Percentiles rank a stretch among this genome's conserved stretches.
These are phyloP conservation scores for Asparagopsis taxiformis DNA, from an alignment of 31 red algal genomes.

Conservation along the genomic window DNA sequence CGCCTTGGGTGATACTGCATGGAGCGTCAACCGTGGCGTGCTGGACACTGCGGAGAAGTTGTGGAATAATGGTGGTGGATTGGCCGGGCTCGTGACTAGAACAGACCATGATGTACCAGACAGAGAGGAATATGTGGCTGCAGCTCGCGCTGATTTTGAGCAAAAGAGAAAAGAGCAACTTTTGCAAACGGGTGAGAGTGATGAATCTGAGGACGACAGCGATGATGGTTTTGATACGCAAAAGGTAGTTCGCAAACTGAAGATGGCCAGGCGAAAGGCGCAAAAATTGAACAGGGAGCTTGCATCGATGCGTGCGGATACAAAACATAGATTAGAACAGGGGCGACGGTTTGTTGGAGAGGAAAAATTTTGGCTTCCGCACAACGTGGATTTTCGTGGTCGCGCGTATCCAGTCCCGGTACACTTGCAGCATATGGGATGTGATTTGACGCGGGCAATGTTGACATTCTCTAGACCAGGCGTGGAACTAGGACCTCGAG, in stretches of 20 bases:
- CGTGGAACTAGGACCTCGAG: constrained; percentile 58
- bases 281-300: constrained; percentile 71
- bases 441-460: constrained; percentile 76
- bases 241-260: constrained; percentile 15
- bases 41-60: constrained; percentile 65
- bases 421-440: constrained; percentile 80
- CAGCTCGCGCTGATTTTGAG: constrained; percentile 20
- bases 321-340: constrained; percentile 55
- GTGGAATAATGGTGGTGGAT: constrained; percentile 74
- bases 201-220: constrained; percentile 18
- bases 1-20: constrained; percentile 67
- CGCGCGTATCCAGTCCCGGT: constrained; percentile 91
- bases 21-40: constrained; percentile 77
- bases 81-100: constrained; percentile 74
- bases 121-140: constrained; percentile 24
- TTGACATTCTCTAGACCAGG: constrained; percentile 70
- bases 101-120: constrained; percentile 38
- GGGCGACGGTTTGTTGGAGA: constrained; percentile 50
- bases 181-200: constrained; percentile 2
- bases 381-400: constrained; percentile 94
- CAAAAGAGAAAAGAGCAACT: constrained; percentile 16
- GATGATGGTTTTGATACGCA: constrained; percentile 30
- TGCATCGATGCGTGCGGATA: constrained; percentile 67
- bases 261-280: constrained; percentile 29
- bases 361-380: constrained; percentile 74